Base-by-base conservation (phyloP, 116 monocot genomes). In the Papilionanthe hybrid region DNA sequence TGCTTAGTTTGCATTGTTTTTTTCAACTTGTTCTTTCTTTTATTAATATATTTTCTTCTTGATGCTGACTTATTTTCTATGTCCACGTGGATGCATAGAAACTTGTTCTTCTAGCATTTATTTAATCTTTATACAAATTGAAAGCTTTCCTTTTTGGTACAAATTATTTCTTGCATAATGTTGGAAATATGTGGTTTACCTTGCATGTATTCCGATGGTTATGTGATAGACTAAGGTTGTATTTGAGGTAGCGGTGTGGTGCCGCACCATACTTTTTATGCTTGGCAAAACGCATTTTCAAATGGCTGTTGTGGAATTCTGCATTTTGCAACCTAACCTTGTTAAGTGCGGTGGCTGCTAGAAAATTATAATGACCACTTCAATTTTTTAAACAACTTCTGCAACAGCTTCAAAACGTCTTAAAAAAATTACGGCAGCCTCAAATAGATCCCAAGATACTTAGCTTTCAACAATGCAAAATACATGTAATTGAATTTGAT, bases 151-250 rank as follows among this genome's bases (percentile, higher is more conserved):
- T 4, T 43, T 72, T 7, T 42, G 5, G 43, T 42, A 11, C 8
- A 68, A 69, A 5, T 69, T 12, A 69, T 69, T 69, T 69, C 32
- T 69, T 69, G 12, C n/a, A 66, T 66, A 66, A 66, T 28, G 28
- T 28, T 18, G 37, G 37, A 32, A 30, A 37, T 32, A 32, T 69
- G 32, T 69, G 4, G 5, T 69, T 69, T 69, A 9, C 2, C 68
- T 68, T 68, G 30, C 68, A 60, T 60, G 20, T 23, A 7, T 60
- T 57, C 0, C 19, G 9, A 0, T 13, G 12, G 48, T 48, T 53
- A 18, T 13, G 53, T 53, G 13, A 53, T 53, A 13, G 53, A 4
- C 4, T 53, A 53, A 53, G 50, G 48, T 5, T 48, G 8, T 5
- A 0, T 48, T 7, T 48, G 48, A 9, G 48, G 11, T 11, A 11